A percentile compares a stretch with the other conserved stretches of the same genome.
These are phyloP conservation scores for Sarocladium strictum DNA, from an alignment of 2,329 filamentous ascomycete species.

Conservation along the genomic window DNA sequence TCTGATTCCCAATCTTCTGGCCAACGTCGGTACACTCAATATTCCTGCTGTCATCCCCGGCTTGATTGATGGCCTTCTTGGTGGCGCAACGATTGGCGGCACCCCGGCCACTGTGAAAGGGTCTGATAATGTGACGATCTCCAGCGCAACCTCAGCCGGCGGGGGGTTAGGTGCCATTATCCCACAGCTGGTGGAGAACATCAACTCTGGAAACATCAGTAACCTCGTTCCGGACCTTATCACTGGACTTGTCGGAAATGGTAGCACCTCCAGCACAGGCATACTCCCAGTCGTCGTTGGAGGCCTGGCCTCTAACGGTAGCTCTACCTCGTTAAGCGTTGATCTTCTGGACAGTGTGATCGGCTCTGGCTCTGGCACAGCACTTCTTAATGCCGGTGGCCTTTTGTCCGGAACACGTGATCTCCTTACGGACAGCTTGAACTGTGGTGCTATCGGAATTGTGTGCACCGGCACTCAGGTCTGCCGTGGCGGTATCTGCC, in stretches of 20 bases:
- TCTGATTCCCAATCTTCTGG: slow-evolving; percentile 4
- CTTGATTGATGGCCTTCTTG: slow-evolving; percentile 4
- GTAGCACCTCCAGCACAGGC: slow-evolving; percentile 29
- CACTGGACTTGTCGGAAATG: slow-evolving; percentile 4
- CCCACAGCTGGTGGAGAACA: background rate
- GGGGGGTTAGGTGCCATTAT: background rate
- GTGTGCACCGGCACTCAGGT: background rate
- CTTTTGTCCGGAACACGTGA: slow-evolving; percentile 5
- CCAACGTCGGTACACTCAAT: background rate
- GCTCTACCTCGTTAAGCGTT: slow-evolving; percentile 31
- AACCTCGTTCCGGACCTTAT: slow-evolving; percentile 4
- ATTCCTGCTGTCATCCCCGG: background rate
- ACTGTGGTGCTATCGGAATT: slow-evolving; percentile 2
- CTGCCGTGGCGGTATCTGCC: slow-evolving; percentile 1
- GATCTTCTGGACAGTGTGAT: slow-evolving; percentile 3
- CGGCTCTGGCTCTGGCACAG: background rate
- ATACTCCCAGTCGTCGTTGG: slow-evolving; percentile 41
- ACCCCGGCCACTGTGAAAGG: too few species aligned
- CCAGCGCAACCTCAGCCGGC: background rate
- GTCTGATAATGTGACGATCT: background rate
- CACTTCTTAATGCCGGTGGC: slow-evolving; percentile 3
- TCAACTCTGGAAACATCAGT: slow-evolving; percentile 7
- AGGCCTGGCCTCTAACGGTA: slow-evolving; percentile 25
- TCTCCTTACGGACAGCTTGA: background rate
- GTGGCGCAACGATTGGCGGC: background rate